A percentile compares a stretch with the other conserved stretches of the same genome.
Conservation (phyloP, 1,139 yeast genomes). For the Candida sanyaensis region DNA sequence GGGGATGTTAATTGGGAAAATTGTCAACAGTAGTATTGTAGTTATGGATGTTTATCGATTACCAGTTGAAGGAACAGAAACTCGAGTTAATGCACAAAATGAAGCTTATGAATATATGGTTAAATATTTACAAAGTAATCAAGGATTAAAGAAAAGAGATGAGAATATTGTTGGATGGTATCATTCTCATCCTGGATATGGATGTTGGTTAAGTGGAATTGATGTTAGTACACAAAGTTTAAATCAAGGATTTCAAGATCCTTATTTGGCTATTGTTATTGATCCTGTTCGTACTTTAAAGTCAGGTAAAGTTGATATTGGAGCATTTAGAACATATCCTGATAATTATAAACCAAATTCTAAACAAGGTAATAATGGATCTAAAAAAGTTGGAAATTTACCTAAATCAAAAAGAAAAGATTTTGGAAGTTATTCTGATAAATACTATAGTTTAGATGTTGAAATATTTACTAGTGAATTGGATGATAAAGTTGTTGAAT, state of each 20-base stretch:
- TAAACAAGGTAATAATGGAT: neutral
- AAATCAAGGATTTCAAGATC: slow-evolving; percentile 89
- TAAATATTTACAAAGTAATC: slow-evolving; percentile 65
- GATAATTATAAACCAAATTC: slow-evolving; percentile 28
- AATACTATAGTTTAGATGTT: slow-evolving; percentile 71
- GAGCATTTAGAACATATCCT: slow-evolving; percentile 86
- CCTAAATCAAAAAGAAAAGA: slow-evolving; percentile 57
- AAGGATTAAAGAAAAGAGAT: slow-evolving; percentile 26
- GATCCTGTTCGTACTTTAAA: slow-evolving; percentile 75
- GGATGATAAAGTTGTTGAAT: slow-evolving; percentile 52
- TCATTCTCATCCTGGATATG: slow-evolving; percentile 97
- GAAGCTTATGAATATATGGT: slow-evolving; percentile 97
- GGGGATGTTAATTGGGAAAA: slow-evolving; percentile 91
- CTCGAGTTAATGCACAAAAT: slow-evolving; percentile 90
- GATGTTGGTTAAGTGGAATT: slow-evolving; percentile 90
- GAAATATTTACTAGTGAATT: slow-evolving; percentile 58
- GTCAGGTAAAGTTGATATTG: slow-evolving; percentile 77
- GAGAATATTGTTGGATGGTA: slow-evolving; percentile 89
- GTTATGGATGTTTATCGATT: slow-evolving; percentile 83
- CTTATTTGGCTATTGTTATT: slow-evolving; percentile 83
- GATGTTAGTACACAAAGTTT: slow-evolving; percentile 86
- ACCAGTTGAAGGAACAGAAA: slow-evolving; percentile 96
- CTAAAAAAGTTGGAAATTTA: slow-evolving; percentile 4
- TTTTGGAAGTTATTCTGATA: slow-evolving; percentile 69
- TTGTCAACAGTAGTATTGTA: slow-evolving; percentile 57